Evolutionary conservation across 805 yeast genomes (phyloP).

Genomic region (Kodamaea restingae): DNA sequence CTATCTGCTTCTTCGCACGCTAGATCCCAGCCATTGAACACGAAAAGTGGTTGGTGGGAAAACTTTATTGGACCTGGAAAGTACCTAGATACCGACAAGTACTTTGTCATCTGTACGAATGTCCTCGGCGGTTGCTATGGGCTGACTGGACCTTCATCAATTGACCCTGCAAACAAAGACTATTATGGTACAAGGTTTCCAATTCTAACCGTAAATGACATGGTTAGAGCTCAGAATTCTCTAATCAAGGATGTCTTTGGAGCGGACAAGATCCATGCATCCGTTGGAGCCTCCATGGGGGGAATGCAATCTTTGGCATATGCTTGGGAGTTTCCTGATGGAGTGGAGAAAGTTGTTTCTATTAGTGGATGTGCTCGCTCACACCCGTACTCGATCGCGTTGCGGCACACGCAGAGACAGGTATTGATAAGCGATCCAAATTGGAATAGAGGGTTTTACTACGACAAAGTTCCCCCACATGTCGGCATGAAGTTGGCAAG

Average conservation of each 20-base stretch:
- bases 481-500: slow-evolving; percentile 92
- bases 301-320: slow-evolving; percentile 96
- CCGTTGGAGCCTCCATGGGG: slow-evolving; percentile 94
- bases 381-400: slow-evolving; percentile 90
- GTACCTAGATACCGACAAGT: slow-evolving; percentile 76
- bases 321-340: slow-evolving; percentile 77
- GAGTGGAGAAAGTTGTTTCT: slow-evolving; percentile 68
- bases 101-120: slow-evolving; percentile 82
- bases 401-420: slow-evolving; percentile 90
- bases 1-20: slow-evolving; percentile 94
- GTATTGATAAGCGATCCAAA: slow-evolving; percentile 92
- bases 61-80: slow-evolving; percentile 81
- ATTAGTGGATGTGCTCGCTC: slow-evolving; percentile 92
- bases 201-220: slow-evolving; percentile 77
- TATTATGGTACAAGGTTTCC: slow-evolving; percentile 88
- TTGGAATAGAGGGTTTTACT: slow-evolving; percentile 89
- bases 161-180: slow-evolving; percentile 62
- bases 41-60: slow-evolving; percentile 93
- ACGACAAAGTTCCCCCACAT: slow-evolving; percentile 80
- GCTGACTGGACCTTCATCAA: slow-evolving; percentile 85
- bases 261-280: slow-evolving; percentile 63
- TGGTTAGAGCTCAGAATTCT: slow-evolving; percentile 84
- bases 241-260: slow-evolving; percentile 61
- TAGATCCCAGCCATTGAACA: slow-evolving; percentile 66
- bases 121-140: slow-evolving; percentile 95